Conservation (phyloP, 148 eudicot species). For the Cornus kousa region DNA sequence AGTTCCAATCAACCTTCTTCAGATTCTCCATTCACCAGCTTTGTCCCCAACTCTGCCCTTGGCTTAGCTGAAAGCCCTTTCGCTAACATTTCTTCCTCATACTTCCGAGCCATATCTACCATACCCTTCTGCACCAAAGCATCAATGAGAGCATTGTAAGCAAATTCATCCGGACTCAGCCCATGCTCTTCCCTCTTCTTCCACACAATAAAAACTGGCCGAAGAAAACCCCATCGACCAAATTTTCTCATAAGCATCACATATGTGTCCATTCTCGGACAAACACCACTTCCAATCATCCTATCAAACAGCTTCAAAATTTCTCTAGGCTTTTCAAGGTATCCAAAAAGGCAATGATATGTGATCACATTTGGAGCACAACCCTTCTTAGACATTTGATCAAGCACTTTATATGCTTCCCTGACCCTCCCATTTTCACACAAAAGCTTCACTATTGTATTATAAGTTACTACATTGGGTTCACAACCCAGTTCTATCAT, state of each 20-base stretch:
- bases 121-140: constrained; percentile 84
- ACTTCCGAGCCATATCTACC: constrained; percentile 81
- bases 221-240: constrained; percentile 92
- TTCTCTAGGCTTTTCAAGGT: constrained; percentile 79
- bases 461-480: constrained; percentile 75
- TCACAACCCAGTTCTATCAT: constrained; percentile 71
- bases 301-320: constrained; percentile 67
- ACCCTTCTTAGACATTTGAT: constrained; percentile 58
- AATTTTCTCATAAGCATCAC: constrained; percentile 94
- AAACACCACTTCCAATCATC: constrained; percentile 70
- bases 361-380: constrained; percentile 72
- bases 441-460: constrained; percentile 75
- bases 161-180: constrained; percentile 79
- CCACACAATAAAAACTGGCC: constrained; percentile 80
- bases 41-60: constrained; percentile 55
- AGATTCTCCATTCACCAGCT: constrained; percentile 25
- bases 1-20: constrained; percentile 12
- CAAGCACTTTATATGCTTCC: constrained; percentile 65
- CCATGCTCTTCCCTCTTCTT: constrained; percentile 82
- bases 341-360: constrained; percentile 64
- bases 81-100: constrained; percentile 79
- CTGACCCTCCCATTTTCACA: constrained; percentile 72
- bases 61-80: constrained; percentile 93
- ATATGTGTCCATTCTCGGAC: constrained; percentile 75
- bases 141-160: constrained; percentile 92